Evolutionary conservation across 2,329 filamentous ascomycete genomes (phyloP).

Genomic region (Talaromyces sp.): DNA sequence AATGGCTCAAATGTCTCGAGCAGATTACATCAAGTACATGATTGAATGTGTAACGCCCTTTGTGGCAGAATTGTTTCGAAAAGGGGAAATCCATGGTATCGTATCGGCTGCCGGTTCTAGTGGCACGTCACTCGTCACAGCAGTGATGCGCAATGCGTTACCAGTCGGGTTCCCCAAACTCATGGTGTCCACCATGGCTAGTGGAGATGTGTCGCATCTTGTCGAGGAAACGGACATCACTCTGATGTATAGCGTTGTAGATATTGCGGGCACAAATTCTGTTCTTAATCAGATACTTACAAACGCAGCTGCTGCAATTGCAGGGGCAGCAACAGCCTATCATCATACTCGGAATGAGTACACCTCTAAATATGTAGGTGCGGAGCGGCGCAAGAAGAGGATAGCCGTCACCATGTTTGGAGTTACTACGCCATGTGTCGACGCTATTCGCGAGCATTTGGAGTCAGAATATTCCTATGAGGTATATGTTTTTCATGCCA

Average conservation of each 20-base stretch:
- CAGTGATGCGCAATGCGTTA: conserved; percentile 58
- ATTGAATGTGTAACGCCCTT: conserved; percentile 45
- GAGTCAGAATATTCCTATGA: conserved; percentile 50
- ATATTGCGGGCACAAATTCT: conserved; percentile 63
- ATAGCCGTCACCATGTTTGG: conserved; percentile 72
- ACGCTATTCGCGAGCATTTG: conserved; percentile 52
- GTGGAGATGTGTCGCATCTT: conserved; percentile 61
- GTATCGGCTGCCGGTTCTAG: conserved; percentile 61
- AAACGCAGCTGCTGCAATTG: conserved; percentile 62
- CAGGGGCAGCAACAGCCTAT: conserved; percentile 53
- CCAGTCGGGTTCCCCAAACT: conserved; percentile 67
- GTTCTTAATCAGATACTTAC: conserved; percentile 56
- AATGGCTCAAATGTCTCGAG: conserved; percentile 45
- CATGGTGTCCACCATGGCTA: conserved; percentile 66
- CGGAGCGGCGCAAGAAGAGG: conserved; percentile 38
- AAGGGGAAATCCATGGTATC: conserved; percentile 51
- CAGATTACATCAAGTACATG: conserved; percentile 57
- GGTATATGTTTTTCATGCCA: conserved; percentile 66
- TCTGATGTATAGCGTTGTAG: conserved; percentile 68
- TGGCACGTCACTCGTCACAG: conserved; percentile 58
- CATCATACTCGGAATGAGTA: conserved; percentile 24
- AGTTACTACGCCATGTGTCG: conserved; percentile 65
- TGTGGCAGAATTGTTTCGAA: conserved; percentile 40
- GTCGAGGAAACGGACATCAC: conserved; percentile 66
- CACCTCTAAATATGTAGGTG: conserved; percentile 8